Base-by-base conservation (phyloP, 2,329 filamentous ascomycete genomes). In the Graphiopsis chlorocephala region DNA sequence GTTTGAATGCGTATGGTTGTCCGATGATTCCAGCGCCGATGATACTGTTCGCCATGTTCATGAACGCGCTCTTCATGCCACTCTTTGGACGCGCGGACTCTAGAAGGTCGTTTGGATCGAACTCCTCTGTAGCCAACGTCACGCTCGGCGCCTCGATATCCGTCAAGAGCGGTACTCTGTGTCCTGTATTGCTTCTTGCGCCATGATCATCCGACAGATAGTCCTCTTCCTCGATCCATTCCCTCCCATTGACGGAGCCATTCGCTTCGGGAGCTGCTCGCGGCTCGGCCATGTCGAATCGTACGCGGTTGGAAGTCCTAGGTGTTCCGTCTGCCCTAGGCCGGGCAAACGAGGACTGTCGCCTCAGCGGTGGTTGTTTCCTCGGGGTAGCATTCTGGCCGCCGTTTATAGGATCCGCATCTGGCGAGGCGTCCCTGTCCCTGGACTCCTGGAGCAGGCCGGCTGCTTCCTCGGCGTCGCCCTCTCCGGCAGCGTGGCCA, bases 41-140 rank as follows among this genome's bases (percentile, higher is more conserved):
- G 76, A 99, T 99, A 72, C 91, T 96, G 81, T 99, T 99, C 68
- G 95, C 94, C 95, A 99, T 99, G 80, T 99, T 99, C 93, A 98
- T 97, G 71, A 99, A 98, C 3, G 95, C 94, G 75, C 90, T 92
- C 67, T 86, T 84, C 79, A 98, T 84, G 5, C 90, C 90, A 65
- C 92, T 96, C 79, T 94, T 94, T 55, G 94, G 93, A 64, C 93
- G 85, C 23, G 85, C 83, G 68, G 78, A 82, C 70, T 88, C 85
- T 64, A 88, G 75, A 65, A 86, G 78, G 60, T 88, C 84, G 70
- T 87, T 84, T 0, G 84, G 81, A 63, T 83, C 80, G 70, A 86
- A 83, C 65, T 84, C 79, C 63, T 86, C 83, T 70, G 78, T 89
- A 80, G 83, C 91, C 56, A 96, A 79, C 12, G 91, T 88, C 55